Evolutionary conservation across 2,329 filamentous ascomycete genomes (phyloP).

Genomic region (Epichloe glyceriae): DNA sequence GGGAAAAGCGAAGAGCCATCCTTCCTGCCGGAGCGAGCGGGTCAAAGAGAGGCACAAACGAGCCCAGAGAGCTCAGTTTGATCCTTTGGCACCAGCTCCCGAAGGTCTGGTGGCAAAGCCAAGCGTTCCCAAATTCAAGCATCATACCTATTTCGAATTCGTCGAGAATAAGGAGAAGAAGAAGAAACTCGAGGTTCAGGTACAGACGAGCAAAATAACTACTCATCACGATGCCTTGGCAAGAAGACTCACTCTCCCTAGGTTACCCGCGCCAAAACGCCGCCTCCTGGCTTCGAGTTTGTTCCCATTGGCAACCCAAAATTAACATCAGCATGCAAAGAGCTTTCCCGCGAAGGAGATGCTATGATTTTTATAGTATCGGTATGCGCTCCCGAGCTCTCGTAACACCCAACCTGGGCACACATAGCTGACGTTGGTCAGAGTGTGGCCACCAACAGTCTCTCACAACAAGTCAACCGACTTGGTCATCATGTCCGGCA

Average conservation of each 20-base stretch:
- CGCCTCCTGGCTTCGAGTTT: constrained; percentile 50
- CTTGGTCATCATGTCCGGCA: constrained; percentile 48
- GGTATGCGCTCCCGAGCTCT: constrained; percentile 22
- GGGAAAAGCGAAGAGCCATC: constrained; percentile 19
- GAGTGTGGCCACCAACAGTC: constrained; percentile 20
- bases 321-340: constrained; percentile 49
- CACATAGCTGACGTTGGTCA: constrained; percentile 2
- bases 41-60: constrained; percentile 24
- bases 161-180: constrained; percentile 52
- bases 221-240: constrained; percentile 5
- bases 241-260: constrained; percentile 22
- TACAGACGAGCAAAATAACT: constrained; percentile 21
- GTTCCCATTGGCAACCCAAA: constrained; percentile 49
- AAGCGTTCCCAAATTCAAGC: constrained; percentile 34
- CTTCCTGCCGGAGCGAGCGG: constrained; percentile 17
- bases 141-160: constrained; percentile 51
- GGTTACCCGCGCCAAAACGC: constrained; percentile 37
- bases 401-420: background rate
- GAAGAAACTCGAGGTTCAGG: constrained; percentile 50
- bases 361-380: constrained; percentile 56
- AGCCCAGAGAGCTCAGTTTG: constrained; percentile 19
- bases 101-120: constrained; percentile 25
- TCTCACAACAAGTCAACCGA: constrained; percentile 42
- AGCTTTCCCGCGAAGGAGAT: constrained; percentile 46
- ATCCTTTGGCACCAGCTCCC: constrained; percentile 21